Percentiles rank a stretch among this genome's conserved stretches.
Evolutionary conservation across 2,329 filamentous ascomycete species (phyloP).

Genomic region (Colletotrichum sublineola): DNA sequence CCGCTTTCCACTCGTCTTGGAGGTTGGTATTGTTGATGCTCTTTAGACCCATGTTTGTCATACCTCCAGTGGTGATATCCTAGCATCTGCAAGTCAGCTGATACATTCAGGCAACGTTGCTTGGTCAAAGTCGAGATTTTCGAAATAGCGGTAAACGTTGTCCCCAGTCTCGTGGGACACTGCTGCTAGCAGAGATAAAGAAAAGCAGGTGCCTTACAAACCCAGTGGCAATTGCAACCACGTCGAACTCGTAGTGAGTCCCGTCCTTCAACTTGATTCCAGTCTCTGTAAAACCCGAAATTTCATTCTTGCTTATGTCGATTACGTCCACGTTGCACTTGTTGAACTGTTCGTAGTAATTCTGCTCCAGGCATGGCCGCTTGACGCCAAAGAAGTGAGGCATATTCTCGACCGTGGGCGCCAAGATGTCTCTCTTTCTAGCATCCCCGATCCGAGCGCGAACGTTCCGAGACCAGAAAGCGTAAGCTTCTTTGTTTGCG

Average conservation of each 20-base stretch:
- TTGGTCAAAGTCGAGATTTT: not conserved
- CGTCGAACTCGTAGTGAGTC: slow-evolving; percentile 58
- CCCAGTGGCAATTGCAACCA: slow-evolving; percentile 60
- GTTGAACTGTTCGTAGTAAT: slow-evolving; percentile 64
- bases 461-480: slow-evolving; percentile 68
- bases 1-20: slow-evolving; percentile 57
- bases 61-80: slow-evolving; percentile 47
- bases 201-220: slow-evolving; percentile 53
- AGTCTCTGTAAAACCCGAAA: slow-evolving; percentile 57
- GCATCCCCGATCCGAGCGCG: slow-evolving; percentile 64
- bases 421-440: slow-evolving; percentile 62
- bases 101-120: not conserved
- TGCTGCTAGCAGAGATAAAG: not conserved
- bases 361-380: slow-evolving; percentile 58
- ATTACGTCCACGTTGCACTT: slow-evolving; percentile 57
- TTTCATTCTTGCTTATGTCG: slow-evolving; percentile 56
- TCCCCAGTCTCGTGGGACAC: no score
- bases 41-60: slow-evolving; percentile 60
- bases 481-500: slow-evolving; percentile 66
- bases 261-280: slow-evolving; percentile 58
- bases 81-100: not conserved
- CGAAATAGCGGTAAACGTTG: no score
- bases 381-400: slow-evolving; percentile 69
- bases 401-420: slow-evolving; percentile 58
- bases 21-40: slow-evolving; percentile 56